These are phyloP conservation scores for Pleurostoma richardsiae DNA, from an alignment of 2,329 filamentous ascomycete species.

Conservation along the genomic window DNA sequence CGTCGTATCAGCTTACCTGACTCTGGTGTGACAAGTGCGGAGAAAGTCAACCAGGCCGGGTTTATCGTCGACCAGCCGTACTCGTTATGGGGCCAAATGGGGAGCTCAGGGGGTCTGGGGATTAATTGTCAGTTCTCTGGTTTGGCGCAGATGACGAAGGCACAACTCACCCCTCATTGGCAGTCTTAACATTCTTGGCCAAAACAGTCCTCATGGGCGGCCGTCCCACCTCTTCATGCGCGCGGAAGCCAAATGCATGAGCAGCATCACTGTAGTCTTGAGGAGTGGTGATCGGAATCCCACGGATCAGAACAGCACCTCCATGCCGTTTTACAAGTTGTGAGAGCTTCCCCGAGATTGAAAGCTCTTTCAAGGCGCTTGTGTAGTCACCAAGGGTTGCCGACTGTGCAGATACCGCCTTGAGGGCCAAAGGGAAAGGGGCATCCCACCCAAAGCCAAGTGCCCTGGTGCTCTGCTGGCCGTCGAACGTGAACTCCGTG, in stretches of 20 bases:
- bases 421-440: constrained; percentile 16
- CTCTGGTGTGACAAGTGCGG: constrained; percentile 14
- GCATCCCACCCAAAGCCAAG: constrained; percentile 15
- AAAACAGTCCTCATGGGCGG: constrained; percentile 23
- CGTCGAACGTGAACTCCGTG: constrained; percentile 13
- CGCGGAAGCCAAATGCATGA: constrained; percentile 25
- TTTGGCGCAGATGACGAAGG: accelerated
- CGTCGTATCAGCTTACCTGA: constrained; percentile 8
- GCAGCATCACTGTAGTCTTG: constrained; percentile 26
- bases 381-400: constrained; percentile 11
- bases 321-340: constrained; percentile 19
- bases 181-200: constrained; percentile 28
- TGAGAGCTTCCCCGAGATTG: constrained; percentile 18
- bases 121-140: background rate
- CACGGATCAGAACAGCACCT: constrained; percentile 24
- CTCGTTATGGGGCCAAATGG: constrained; percentile 31
- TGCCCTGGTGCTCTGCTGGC: constrained; percentile 13
- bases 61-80: constrained; percentile 31
- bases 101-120: constrained; percentile 23
- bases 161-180: constrained; percentile 23
- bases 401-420: background rate
- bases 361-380: constrained; percentile 10
- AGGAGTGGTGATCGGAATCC: constrained; percentile 21
- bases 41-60: constrained; percentile 28
- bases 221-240: constrained; percentile 26